A percentile compares a stretch with the other conserved stretches of the same genome.
These are phyloP conservation scores for Lindgomyces ingoldianus DNA, from an alignment of 495 filamentous ascomycete genomes.

Conservation along the genomic window DNA sequence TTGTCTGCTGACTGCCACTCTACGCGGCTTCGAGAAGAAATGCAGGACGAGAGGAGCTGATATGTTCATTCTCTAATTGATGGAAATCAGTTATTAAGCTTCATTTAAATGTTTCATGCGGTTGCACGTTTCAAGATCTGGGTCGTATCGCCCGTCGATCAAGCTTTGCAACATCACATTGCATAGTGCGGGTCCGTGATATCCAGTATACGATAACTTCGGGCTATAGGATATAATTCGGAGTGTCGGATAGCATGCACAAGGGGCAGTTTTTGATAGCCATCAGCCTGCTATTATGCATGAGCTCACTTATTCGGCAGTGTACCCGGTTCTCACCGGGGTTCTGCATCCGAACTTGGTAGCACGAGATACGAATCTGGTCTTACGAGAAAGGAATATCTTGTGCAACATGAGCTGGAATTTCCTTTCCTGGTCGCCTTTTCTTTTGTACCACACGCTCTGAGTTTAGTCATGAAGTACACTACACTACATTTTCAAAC, in stretches of 20 bases:
- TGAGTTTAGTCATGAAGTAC: no score
- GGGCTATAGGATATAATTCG: constrained; percentile 20
- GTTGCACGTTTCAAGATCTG: constrained; percentile 10
- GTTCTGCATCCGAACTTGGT: background rate
- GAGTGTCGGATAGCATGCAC: background rate
- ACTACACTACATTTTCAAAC: constrained; percentile 13
- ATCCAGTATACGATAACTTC: background rate
- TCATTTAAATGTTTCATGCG: constrained; percentile 32
- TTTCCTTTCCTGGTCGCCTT: background rate
- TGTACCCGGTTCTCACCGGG: background rate
- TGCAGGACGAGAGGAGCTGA: constrained; percentile 1
- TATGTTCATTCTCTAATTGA: constrained; percentile 17
- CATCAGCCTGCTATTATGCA: no score
- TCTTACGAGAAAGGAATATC: no score
- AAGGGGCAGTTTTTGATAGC: background rate
- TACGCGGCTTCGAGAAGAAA: constrained; percentile 18
- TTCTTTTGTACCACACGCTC: no score
- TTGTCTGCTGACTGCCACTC: background rate
- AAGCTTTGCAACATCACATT: constrained; percentile 9
- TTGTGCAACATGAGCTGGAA: background rate
- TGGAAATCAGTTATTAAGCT: constrained; percentile 16
- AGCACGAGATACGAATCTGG: background rate
- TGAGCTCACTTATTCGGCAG: background rate
- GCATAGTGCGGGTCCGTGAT: constrained; percentile 19
- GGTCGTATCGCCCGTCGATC: constrained; percentile 22